These are phyloP conservation scores for Lithocarpus polystachyus DNA, from an alignment of 306 rosid genomes.

Conservation along the genomic window DNA sequence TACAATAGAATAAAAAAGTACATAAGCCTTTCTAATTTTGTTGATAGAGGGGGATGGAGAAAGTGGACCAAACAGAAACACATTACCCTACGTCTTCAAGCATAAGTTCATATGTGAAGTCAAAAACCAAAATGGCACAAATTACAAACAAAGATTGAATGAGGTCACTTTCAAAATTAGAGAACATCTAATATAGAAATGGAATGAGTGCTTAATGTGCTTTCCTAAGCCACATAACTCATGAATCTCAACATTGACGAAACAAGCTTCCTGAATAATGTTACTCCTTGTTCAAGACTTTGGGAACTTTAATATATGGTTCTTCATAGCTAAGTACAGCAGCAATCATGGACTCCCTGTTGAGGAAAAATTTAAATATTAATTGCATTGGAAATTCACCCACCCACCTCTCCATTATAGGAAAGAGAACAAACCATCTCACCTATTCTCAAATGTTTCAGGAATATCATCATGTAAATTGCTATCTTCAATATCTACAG, in stretches of 20 bases:
- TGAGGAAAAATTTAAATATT: neutral
- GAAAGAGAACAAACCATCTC: constrained; percentile 22
- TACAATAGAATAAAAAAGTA: no score
- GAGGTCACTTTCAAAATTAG: neutral
- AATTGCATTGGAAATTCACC: neutral
- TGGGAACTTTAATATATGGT: constrained; percentile 77
- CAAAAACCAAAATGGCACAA: neutral
- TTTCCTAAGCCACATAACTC: neutral
- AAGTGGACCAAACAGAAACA: no score
- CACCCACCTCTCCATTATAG: neutral
- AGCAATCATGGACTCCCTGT: constrained; percentile 61
- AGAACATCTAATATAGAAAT: neutral
- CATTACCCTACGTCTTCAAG: no score
- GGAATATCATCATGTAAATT: constrained; percentile 60
- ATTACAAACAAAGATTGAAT: neutral
- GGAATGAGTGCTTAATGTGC: neutral
- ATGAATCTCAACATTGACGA: neutral
- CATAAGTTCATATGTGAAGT: neutral
- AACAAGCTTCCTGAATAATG: constrained; percentile 3
- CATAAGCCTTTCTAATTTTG: no score
- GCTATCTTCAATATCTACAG: constrained; percentile 57
- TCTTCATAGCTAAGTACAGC: constrained; percentile 76
- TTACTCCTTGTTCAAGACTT: constrained; percentile 69
- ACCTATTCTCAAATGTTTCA: constrained; percentile 67
- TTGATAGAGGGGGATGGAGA: no score